Base-by-base conservation (phyloP, 352 stramenopile genomes). In the Pythium oligandrum region DNA sequence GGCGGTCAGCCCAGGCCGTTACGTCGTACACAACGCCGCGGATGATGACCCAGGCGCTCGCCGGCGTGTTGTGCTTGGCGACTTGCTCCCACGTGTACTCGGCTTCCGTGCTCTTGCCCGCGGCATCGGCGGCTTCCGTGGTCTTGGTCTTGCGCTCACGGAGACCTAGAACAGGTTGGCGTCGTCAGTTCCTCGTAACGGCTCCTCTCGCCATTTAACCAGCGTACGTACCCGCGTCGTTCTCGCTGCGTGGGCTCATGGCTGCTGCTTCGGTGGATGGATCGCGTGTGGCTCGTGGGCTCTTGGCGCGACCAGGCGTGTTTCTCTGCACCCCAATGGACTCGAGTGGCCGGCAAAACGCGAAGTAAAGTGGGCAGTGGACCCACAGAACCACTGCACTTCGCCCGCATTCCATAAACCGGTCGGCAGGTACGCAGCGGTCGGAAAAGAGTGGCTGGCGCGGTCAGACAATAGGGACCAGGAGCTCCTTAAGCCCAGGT, bases 31-130 rank as follows among this genome's bases (percentile, higher is more conserved):
- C 89, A 45, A 92, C 86, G 57, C 87, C 86, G 61, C 88, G 83
- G 59, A 97, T 86, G 43, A 98, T 96, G 47, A 99, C 86, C 96
- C 96, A 99, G 30, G 93, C 95, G 83, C 98, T 98, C 32, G 90
- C 70, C 32, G 89, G 86, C 48, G 92, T 97, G 71, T 96, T 91
- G 69, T 99, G 96, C 77, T 96, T 83, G 54, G 96, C 89, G 45
- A 99, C 91, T 47, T 99, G 91, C 54, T 91, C 75, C 92, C 90
- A 98, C 55, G 93, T 98, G 71, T 89, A 97, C 51, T 75, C 73
- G 59, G 58, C 53, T 8, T 45, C 52, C 34, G 59, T 51, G 48
- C 53, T 64, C 45, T 62, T 66, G 37, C 37, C 39, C 26, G 69
- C 43, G 3, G 52, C 40, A 4, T 53, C 44, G 2, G 45, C 51